Base-by-base conservation (phyloP, 768 basidiomycete species). In the Lactarius hengduanensis region DNA sequence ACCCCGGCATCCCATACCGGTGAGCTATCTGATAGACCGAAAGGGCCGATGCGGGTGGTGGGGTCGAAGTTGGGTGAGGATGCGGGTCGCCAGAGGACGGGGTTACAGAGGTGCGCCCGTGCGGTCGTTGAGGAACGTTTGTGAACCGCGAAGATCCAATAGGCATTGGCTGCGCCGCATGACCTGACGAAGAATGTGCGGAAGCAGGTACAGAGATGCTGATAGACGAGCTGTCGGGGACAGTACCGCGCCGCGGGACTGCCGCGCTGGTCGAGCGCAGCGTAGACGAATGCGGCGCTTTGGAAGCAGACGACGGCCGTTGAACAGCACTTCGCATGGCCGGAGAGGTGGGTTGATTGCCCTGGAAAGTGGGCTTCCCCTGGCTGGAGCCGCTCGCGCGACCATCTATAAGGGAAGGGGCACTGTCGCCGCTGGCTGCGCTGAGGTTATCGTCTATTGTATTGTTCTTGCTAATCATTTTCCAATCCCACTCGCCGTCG, bases 21-120 rank as follows among this genome's bases (percentile, higher is more conserved):
- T 93, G 89, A 4, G 90, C 88, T 13, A 91, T 81, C 69, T 89
- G 88, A 76, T 90, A 93, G 70, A 92, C 83, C 0, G 86, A 85
- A 57, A 93, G 75, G 2, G 90, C 89, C 28, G 88, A 89, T 15
- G 89, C 89, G 18, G 90, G 85, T 4, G 79, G 75, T 8, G 88
- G 88, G 4, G 82, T 69, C 7, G 83, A 78, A 0, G 86, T 84
- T 11, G 90, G 91, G 71, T 92, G 91, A 0, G 82, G 76, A 74
- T 93, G 89, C 3, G 91, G 90, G 71, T 92, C 91, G 13, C 80
- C 77, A 3, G 74, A 77, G 13, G 81, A 76, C 20, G 72, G 65
- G 13, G 77, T 61, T 1, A 73, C 63, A 16, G 77, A 62, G 10
- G 56, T 54, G 50, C 67, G 73, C 57, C 76, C 70, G 55, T 77